Percentiles rank a stretch among this genome's conserved stretches.
Conservation (phyloP, 176 grass and related monocot species). For the Cocos nucifera region DNA sequence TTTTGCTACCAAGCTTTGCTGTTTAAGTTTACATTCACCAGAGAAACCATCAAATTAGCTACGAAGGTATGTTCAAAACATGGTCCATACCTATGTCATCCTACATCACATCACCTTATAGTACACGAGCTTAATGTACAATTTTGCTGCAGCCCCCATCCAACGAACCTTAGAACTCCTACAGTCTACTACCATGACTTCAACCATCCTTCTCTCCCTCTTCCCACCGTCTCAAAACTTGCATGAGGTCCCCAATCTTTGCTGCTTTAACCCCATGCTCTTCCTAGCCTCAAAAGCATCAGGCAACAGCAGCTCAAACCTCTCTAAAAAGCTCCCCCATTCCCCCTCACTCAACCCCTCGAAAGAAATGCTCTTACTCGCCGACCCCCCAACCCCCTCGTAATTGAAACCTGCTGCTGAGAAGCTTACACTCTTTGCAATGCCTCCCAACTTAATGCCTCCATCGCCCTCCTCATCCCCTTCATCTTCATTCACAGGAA, state of each 20-base stretch:
- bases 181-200: no score
- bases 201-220: no score
- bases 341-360: constrained; percentile 45
- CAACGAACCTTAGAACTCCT: no score
- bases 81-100: no score
- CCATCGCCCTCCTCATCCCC: background rate
- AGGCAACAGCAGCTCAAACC: constrained; percentile 62
- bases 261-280: constrained; percentile 19
- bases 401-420: constrained; percentile 5
- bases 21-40: no score
- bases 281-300: constrained; percentile 53
- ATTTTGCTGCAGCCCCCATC: no score
- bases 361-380: constrained; percentile 40
- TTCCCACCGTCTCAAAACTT: constrained; percentile 17
- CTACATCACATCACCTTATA: no score
- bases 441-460: constrained; percentile 7
- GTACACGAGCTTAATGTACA: no score
- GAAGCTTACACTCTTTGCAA: constrained; percentile 41
- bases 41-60: no score
- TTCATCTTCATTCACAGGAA: background rate
- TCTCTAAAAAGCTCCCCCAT: constrained; percentile 65
- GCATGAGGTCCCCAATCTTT: constrained; percentile 19
- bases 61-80: no score
- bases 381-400: background rate
- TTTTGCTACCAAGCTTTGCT: no score